These are phyloP conservation scores for Suillus decipiens DNA, from an alignment of 768 basidiomycete genomes.

Conservation along the genomic window DNA sequence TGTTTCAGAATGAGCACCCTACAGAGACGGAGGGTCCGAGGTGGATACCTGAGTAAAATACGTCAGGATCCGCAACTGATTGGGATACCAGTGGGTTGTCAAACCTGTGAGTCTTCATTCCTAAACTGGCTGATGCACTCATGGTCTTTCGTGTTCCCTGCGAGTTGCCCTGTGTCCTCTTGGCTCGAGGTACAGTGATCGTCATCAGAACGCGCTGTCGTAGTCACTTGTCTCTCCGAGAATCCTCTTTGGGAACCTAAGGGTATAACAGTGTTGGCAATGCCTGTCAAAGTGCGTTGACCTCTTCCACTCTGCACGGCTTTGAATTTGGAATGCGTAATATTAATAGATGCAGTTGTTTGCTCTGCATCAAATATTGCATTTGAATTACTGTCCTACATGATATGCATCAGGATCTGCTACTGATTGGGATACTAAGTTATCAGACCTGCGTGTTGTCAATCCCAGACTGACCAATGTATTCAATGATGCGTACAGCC, in stretches of 20 bases:
- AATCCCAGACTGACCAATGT: background rate
- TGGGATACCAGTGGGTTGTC: background rate
- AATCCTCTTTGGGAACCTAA: background rate
- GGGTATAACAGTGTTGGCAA: background rate
- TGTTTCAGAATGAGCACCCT: background rate
- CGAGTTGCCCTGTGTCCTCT: background rate
- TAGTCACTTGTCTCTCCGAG: background rate
- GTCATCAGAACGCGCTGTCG: background rate
- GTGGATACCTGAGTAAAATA: background rate
- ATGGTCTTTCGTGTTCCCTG: background rate
- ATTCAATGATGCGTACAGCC: rapidly evolving
- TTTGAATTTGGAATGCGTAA: background rate
- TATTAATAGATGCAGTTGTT: no score
- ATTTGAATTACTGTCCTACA: no score
- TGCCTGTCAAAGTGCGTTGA: background rate
- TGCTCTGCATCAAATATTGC: no score
- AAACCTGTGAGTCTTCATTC: background rate
- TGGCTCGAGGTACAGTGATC: background rate
- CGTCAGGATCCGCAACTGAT: background rate
- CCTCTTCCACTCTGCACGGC: background rate
- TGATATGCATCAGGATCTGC: no score
- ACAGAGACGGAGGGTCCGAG: background rate
- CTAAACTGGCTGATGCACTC: background rate
- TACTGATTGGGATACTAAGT: background rate
- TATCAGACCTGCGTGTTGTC: background rate